These are phyloP conservation scores for Pisolithus orientalis DNA, from an alignment of 768 basidiomycete species.

Conservation along the genomic window DNA sequence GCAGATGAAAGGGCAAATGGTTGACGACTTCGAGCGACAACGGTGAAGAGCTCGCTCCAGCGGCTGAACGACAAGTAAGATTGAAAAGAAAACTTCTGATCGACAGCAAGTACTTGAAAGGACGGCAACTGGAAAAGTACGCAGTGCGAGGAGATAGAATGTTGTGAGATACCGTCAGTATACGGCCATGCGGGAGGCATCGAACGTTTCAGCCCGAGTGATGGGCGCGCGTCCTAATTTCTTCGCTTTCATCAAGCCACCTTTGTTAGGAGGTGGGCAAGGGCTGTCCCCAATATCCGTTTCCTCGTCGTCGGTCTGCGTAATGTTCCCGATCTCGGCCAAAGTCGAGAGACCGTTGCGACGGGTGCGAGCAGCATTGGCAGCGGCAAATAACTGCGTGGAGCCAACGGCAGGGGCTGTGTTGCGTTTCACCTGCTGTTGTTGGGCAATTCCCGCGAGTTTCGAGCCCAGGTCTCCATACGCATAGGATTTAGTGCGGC, in stretches of 20 bases:
- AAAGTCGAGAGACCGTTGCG: conserved; percentile 60
- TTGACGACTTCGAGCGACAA: conserved; percentile 3
- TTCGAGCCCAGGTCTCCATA: conserved; percentile 71
- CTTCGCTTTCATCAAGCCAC: conserved; percentile 49
- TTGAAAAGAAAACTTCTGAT: background rate
- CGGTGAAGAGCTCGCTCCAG: background rate
- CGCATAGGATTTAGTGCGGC: conserved; percentile 86
- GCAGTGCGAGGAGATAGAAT: conserved; percentile 1
- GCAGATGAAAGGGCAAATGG: conserved; percentile 3
- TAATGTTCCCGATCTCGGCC: conserved; percentile 57
- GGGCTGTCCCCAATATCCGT: conserved; percentile 81
- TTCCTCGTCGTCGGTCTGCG: conserved; percentile 67
- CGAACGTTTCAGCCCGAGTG: conserved; percentile 63
- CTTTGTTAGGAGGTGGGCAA: conserved; percentile 73
- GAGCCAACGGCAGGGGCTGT: conserved; percentile 51
- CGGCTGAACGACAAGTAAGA: background rate
- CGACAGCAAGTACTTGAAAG: background rate
- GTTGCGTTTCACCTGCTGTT: conserved; percentile 53
- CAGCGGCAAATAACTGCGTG: conserved; percentile 59
- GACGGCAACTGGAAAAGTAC: conserved; percentile 1
- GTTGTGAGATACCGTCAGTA: conserved; percentile 23
- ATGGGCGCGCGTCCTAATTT: conserved; percentile 46
- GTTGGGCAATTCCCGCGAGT: conserved; percentile 28
- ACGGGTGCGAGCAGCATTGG: conserved; percentile 59
- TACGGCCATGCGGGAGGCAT: conserved; percentile 47